These are phyloP conservation scores for Colletotrichum australisinense DNA, from an alignment of 2,329 filamentous ascomycete genomes.

Conservation along the genomic window DNA sequence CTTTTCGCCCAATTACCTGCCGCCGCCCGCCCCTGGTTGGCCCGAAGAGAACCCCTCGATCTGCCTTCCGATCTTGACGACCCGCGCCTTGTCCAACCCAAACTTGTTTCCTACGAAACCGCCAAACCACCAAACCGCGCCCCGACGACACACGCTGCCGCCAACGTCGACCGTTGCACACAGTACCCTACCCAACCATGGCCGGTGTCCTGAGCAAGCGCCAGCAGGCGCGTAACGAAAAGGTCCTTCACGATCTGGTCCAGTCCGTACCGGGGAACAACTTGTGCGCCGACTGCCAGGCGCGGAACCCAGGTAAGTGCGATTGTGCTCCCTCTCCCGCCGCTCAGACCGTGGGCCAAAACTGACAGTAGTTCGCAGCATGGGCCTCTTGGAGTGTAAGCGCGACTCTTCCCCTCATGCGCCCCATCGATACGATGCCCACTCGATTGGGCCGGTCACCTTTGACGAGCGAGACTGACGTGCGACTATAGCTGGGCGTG, in stretches of 20 bases:
- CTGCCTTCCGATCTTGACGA: conserved; percentile 14
- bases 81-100: conserved; percentile 17
- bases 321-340: not conserved
- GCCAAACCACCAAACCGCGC: conserved; percentile 6
- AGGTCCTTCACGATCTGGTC: conserved; percentile 88
- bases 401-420: conserved; percentile 37
- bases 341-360: conserved; percentile 6
- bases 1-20: conserved; percentile 13
- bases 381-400: conserved; percentile 98
- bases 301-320: conserved; percentile 84
- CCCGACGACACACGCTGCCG: not conserved
- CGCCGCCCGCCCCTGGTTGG: conserved; percentile 16
- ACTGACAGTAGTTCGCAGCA: conserved; percentile 59
- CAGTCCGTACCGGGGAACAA: conserved; percentile 88
- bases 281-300: conserved; percentile 91
- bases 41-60: conserved; percentile 28
- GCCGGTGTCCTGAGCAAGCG: conserved; percentile 87
- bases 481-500: conserved; percentile 78
- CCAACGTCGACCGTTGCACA: conserved; percentile 26
- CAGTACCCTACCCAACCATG: conserved; percentile 59
- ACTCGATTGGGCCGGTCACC: not conserved
- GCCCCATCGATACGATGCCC: conserved; percentile 5
- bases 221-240: conserved; percentile 97
- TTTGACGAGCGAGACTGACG: conserved; percentile 25
- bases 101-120: conserved; percentile 16